Percentiles rank a stretch among this genome's conserved stretches.
phyloP scores from a whole-genome alignment of 1,139 yeast species.

The Suhomyces panamericanus region DNA sequence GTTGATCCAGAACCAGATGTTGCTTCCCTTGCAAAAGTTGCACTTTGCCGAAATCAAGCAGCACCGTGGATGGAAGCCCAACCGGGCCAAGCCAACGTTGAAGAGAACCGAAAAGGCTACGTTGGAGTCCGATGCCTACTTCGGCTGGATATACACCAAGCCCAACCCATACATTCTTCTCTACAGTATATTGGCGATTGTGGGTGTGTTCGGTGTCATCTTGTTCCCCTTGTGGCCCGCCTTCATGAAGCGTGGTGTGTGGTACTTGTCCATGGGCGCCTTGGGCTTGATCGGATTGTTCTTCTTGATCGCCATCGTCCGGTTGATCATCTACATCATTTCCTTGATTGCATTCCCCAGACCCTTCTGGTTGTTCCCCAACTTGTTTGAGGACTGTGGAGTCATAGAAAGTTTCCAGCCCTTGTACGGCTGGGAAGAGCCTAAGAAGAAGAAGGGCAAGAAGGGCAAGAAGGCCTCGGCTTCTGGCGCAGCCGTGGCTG shows the following conservation, averaged over 20 bases:
- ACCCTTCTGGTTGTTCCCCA: conserved; percentile 95
- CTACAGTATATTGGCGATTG: conserved; percentile 64
- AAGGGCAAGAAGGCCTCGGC: conserved; percentile 15
- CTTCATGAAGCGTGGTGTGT: conserved; percentile 85
- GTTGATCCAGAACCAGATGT: conserved; percentile 71
- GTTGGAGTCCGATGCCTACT: conserved; percentile 75
- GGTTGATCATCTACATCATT: conserved; percentile 69
- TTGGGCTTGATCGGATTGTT: conserved; percentile 75
- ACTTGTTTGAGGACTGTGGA: conserved; percentile 93
- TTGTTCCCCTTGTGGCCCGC: conserved; percentile 97
- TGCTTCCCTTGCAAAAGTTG: conserved; percentile 72
- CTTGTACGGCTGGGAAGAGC: conserved; percentile 79
- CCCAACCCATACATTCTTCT: conserved; percentile 67
- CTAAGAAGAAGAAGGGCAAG: conserved; percentile 32
- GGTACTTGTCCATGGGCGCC: conserved; percentile 80
- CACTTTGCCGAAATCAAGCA: conserved; percentile 71
- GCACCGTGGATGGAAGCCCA: conserved; percentile 61
- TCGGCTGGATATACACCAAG: conserved; percentile 81
- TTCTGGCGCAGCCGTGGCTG: conserved; percentile 12
- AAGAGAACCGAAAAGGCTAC: conserved; percentile 67
- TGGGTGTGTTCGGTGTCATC: conserved; percentile 71
- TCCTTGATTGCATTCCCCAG: conserved; percentile 60
- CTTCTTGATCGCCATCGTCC: conserved; percentile 74
- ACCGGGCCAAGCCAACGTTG: conserved; percentile 73
- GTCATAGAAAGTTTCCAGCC: conserved; percentile 92